A percentile compares a stretch with the other conserved stretches of the same genome.
Evolutionary conservation across 179 eudicot genomes (phyloP).

Genomic region (Heliamphora ciliata): DNA sequence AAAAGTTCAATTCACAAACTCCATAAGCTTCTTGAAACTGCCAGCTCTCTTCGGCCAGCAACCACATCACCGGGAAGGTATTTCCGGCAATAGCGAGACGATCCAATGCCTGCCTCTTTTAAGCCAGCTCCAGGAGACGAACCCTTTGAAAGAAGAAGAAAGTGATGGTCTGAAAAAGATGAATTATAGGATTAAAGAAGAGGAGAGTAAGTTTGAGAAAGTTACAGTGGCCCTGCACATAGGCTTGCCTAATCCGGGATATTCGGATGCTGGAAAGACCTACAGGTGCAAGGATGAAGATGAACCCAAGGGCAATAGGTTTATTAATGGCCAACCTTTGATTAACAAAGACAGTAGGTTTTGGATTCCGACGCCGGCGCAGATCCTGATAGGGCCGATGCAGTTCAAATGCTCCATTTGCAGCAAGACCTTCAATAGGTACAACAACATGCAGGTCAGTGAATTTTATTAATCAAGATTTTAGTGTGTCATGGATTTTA

Average conservation of each 20-base stretch:
- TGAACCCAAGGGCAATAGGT: neutral
- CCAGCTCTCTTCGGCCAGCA: slow-evolving; percentile 23
- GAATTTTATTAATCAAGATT: neutral
- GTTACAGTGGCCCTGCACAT: slow-evolving; percentile 55
- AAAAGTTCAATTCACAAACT: slow-evolving; percentile 19
- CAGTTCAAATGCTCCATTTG: slow-evolving; percentile 78
- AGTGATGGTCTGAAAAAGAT: neutral
- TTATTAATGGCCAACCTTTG: neutral
- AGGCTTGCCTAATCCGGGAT: slow-evolving; percentile 53
- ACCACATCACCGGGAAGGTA: slow-evolving; percentile 21
- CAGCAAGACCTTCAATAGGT: slow-evolving; percentile 81
- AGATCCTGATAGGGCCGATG: slow-evolving; percentile 85
- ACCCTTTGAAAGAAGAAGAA: slow-evolving; percentile 21
- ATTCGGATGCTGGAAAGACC: slow-evolving; percentile 12
- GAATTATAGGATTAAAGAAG: slow-evolving; percentile 17
- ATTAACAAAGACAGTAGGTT: slow-evolving; percentile 52
- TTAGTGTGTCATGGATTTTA: neutral
- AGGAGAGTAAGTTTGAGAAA: slow-evolving; percentile 23
- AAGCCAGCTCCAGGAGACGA: slow-evolving; percentile 38
- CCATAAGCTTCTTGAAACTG: slow-evolving; percentile 33
- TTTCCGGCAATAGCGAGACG: slow-evolving; percentile 19
- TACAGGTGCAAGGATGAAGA: slow-evolving; percentile 24
- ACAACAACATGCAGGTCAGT: slow-evolving; percentile 90
- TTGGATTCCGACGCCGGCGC: slow-evolving; percentile 86
- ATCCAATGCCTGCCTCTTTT: slow-evolving; percentile 60